Conservation (phyloP, 1,284 basidiomycete genomes). For the Chiua sp. region DNA sequence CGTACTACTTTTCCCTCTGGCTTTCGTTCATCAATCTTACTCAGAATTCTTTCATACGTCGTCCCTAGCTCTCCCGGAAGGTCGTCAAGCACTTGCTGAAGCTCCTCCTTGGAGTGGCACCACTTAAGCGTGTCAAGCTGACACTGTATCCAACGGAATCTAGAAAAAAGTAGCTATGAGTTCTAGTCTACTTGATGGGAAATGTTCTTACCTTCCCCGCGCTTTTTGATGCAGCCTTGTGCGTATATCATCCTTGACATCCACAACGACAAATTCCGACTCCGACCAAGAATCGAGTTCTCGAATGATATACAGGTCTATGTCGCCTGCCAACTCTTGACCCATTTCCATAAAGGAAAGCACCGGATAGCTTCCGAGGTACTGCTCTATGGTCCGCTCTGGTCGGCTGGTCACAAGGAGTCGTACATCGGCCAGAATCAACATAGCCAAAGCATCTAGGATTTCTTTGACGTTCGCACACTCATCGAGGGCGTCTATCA, state of each 20-base stretch:
- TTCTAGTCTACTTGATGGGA: background rate
- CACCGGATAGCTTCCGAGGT: background rate
- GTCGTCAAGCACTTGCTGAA: background rate
- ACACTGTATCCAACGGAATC: slow-evolving; percentile 1
- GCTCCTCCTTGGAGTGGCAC: background rate
- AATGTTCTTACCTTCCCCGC: background rate
- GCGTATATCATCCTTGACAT: background rate
- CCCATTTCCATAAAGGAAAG: background rate
- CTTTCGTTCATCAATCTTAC: background rate
- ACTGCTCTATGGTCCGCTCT: background rate
- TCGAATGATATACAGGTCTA: background rate
- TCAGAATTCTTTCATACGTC: slow-evolving; percentile 1
- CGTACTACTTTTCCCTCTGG: slow-evolving; percentile 1
- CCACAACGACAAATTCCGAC: background rate
- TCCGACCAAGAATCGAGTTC: background rate
- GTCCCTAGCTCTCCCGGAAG: background rate
- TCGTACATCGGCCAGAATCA: background rate
- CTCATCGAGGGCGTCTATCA: slow-evolving; percentile 1
- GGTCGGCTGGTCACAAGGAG: slow-evolving; percentile 1
- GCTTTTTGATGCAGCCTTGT: background rate
- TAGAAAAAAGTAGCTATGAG: background rate
- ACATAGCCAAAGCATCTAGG: background rate
- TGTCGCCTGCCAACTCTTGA: background rate
- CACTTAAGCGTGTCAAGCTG: slow-evolving; percentile 1
- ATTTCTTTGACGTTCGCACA: background rate